These are phyloP conservation scores for Tetracentron sinense DNA, from an alignment of 164 flowering plant species.

Conservation along the genomic window DNA sequence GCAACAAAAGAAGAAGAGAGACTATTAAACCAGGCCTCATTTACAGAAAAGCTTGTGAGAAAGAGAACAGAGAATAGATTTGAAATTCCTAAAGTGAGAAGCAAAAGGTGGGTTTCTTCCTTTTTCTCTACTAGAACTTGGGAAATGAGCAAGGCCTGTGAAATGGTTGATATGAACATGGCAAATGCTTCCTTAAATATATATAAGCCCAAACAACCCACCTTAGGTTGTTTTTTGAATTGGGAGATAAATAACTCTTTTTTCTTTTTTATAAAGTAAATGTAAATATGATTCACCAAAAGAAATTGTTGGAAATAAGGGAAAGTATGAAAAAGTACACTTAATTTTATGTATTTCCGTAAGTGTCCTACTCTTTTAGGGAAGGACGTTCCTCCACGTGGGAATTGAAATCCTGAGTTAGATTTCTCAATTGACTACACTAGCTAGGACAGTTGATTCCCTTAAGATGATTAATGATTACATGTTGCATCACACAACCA, in stretches of 20 bases:
- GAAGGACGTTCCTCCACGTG: neutral
- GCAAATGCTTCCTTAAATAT: neutral
- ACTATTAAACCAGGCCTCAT: conserved; percentile 22
- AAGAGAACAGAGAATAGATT: no score
- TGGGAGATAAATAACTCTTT: neutral
- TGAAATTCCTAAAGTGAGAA: neutral
- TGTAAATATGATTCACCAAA: neutral
- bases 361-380: neutral
- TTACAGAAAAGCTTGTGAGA: neutral
- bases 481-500: neutral
- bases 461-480: neutral
- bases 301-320: no score
- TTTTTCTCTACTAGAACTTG: neutral
- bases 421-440: neutral
- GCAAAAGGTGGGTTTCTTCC: neutral
- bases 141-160: neutral
- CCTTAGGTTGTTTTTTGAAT: no score
- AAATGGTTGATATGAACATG: neutral
- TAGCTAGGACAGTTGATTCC: neutral
- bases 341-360: neutral
- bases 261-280: no score
- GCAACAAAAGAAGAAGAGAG: conserved; percentile 28
- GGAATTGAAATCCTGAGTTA: neutral
- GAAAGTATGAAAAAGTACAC: neutral
- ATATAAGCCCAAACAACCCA: no score